Evolutionary conservation across 1,139 yeast species (phyloP), one percentile per base, ranked within the genome.

Genomic region (Magnusiomyces suaveolens): DNA sequence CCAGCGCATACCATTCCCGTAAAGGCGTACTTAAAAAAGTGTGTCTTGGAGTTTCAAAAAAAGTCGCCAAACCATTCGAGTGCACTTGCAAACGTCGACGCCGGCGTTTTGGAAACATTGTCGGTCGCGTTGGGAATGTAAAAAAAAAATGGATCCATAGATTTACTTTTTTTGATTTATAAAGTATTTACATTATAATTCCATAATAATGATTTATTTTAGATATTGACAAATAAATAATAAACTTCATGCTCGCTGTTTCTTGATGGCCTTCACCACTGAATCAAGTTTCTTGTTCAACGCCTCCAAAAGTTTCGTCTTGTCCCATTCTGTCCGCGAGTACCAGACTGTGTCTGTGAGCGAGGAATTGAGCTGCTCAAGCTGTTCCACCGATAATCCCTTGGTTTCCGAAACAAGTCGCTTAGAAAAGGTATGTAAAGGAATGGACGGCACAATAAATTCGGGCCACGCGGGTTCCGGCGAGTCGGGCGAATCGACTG

Each of bases 311-410:
- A 70, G 65, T 2, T 55, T 60, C 16, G 77, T 71, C 61, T 89
- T 83, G 64, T 89, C 81, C 87, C 95, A 83, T 4, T 71, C 67
- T 52, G 74, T 69, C 54, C 95, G 75, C 59, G 80, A 79, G 12
- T 73, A 70, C 96, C 97, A 92, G 2, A 87, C 76, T 16, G 83
- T 74, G 52, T 86, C 92, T 73, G 87, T 81, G 51, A 89, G 67
- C 50, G 77, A 75, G 2, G 97, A 83, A 73, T 84, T 84, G 16
- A 84, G 69, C 51, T 79, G 79, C 69, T 92, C 97, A 43, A 92
- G 72, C 57, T 77, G 74, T 56, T 87, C 95, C n/a, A 92, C 75
- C 2, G 81, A 78, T 59, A 74, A 75, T 23, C 73, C 74, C 16
- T 71, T 73, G 0, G 95, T 80, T 23, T 60, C 61, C 0, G 55